Percentiles rank a stretch among this genome's conserved stretches.
Conservation (phyloP, 441 rosid species). For the Bruguiera hainesii region DNA sequence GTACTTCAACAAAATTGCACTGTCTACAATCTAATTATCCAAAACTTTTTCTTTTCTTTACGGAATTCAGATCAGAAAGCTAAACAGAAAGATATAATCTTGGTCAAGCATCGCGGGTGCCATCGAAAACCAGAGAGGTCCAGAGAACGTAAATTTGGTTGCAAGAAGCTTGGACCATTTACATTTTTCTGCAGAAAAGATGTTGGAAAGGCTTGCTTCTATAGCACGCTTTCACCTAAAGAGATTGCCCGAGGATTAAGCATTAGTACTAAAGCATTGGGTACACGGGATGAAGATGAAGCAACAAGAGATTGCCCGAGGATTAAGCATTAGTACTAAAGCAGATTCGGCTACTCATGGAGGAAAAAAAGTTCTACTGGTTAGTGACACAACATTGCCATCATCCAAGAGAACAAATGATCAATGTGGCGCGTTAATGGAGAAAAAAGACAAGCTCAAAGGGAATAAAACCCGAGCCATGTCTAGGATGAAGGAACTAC, state of each 20-base stretch:
- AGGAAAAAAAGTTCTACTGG: conserved; percentile 53
- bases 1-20: background rate
- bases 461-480: conserved; percentile 47
- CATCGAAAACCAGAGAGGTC: conserved; percentile 23
- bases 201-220: conserved; percentile 56
- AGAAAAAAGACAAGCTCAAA: conserved; percentile 36
- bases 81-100: conserved; percentile 22
- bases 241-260: conserved; percentile 12
- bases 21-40: background rate
- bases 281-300: conserved; percentile 39
- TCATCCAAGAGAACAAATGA: conserved; percentile 7
- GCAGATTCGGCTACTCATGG: conserved; percentile 32
- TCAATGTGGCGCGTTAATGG: conserved; percentile 11
- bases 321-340: conserved; percentile 19
- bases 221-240: conserved; percentile 46
- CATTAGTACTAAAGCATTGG: conserved; percentile 14
- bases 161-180: conserved; percentile 24
- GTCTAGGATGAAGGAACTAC: conserved; percentile 67
- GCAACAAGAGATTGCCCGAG: conserved; percentile 37
- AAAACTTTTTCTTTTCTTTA: background rate
- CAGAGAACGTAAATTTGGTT: conserved; percentile 14
- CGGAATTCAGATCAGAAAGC: conserved; percentile 24
- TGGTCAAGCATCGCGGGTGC: conserved; percentile 12
- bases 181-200: conserved; percentile 49
- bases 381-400: conserved; percentile 29